Percentiles rank a stretch among this genome's conserved stretches.
Evolutionary conservation across 768 basidiomycete species (phyloP).

Genomic region (Lactifluus hygrophoroides): DNA sequence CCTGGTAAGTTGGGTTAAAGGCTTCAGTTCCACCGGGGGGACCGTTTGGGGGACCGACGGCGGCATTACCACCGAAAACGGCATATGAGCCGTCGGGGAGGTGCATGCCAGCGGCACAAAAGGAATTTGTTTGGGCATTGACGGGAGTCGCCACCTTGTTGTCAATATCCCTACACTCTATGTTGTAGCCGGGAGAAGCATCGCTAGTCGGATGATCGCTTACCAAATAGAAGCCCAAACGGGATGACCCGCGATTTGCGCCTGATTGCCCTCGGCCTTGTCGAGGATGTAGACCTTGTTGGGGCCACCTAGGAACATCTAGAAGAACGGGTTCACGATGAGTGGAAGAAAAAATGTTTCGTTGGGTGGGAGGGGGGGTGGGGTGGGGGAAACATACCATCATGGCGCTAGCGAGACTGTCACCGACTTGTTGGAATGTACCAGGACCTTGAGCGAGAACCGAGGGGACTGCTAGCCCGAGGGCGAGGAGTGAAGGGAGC

Average conservation of each 20-base stretch:
- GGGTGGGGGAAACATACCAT: neutral
- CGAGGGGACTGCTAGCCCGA: neutral
- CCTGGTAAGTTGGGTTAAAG: neutral
- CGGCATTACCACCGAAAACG: slow-evolving; percentile 1
- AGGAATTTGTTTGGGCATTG: neutral
- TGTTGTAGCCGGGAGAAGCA: too few species aligned
- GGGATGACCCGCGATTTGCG: neutral
- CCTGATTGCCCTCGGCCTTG: neutral
- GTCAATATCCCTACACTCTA: neutral
- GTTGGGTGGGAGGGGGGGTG: accelerated
- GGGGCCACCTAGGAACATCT: slow-evolving; percentile 1
- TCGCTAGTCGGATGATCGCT: neutral
- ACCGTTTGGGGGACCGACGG: neutral
- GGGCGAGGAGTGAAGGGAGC: neutral
- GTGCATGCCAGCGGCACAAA: slow-evolving; percentile 9
- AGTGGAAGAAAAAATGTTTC: too few species aligned
- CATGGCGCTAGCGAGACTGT: neutral
- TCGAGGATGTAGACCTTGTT: slow-evolving; percentile 11
- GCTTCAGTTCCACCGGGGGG: too few species aligned
- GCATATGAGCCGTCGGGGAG: neutral
- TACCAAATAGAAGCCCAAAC: neutral
- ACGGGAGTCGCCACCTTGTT: neutral
- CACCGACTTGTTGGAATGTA: neutral
- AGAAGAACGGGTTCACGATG: neutral
- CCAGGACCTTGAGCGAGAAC: neutral